These are phyloP conservation scores for Stereum hirsutum DNA, from an alignment of 1,284 basidiomycete species.

Conservation along the genomic window DNA sequence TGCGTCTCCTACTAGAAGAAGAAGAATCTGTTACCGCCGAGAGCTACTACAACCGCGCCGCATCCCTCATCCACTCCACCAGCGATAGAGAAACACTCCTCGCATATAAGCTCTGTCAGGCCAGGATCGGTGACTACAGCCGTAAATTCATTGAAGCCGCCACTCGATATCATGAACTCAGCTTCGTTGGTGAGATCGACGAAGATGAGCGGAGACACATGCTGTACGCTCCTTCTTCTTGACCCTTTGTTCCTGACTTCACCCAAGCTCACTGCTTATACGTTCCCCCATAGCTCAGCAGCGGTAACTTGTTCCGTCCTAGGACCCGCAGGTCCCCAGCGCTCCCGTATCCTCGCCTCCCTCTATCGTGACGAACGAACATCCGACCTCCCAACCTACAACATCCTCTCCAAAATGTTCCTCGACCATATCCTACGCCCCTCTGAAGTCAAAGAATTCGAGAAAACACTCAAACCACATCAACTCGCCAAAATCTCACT, in stretches of 20 bases:
- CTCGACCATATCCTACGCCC: slow-evolving; percentile 92
- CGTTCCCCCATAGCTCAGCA: slow-evolving; percentile 58
- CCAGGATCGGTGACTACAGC: slow-evolving; percentile 86
- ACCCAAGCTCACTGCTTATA: slow-evolving; percentile 1
- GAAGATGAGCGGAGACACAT: slow-evolving; percentile 84
- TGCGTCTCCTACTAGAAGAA: slow-evolving; percentile 91
- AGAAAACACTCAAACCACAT: slow-evolving; percentile 80
- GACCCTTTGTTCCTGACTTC: neutral
- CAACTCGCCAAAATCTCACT: slow-evolving; percentile 87
- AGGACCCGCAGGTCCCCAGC: slow-evolving; percentile 94
- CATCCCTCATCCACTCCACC: slow-evolving; percentile 74
- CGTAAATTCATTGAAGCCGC: slow-evolving; percentile 95
- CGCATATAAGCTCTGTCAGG: slow-evolving; percentile 84
- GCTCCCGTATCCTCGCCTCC: slow-evolving; percentile 85
- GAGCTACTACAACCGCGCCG: slow-evolving; percentile 94
- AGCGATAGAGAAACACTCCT: slow-evolving; percentile 72
- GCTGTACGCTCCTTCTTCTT: slow-evolving; percentile 46
- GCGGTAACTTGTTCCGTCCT: slow-evolving; percentile 95
- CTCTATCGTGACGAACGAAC: slow-evolving; percentile 93
- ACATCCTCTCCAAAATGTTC: slow-evolving; percentile 95
- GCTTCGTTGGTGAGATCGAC: slow-evolving; percentile 80
- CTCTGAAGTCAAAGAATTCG: slow-evolving; percentile 85
- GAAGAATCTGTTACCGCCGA: slow-evolving; percentile 93
- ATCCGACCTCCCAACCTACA: slow-evolving; percentile 68
- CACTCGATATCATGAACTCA: slow-evolving; percentile 88